Evolutionary conservation across 495 filamentous ascomycete species (phyloP), one percentile per base, ranked within the genome.

Genomic region (Neurospora intermedia): DNA sequence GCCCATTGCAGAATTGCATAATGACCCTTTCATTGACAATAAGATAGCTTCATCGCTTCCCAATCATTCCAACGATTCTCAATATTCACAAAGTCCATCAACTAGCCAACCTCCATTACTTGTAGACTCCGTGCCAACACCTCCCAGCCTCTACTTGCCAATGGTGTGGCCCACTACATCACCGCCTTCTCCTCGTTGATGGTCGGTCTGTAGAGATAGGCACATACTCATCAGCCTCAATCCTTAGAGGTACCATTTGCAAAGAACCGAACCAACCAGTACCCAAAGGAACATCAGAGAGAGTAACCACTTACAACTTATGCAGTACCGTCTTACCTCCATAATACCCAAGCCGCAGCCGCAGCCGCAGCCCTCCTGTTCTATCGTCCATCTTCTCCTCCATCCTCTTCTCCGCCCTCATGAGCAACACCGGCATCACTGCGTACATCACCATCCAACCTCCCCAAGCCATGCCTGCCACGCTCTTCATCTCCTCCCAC

Each of bases 401-500:
- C 70, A 43, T 69, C 39, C 13, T 45, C 18, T 46, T 23, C 73
- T 76, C 75, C 20, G 73, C 23, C 4, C 20, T 41, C 75, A 76
- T 76, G 54, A 69, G 27, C 20, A 45, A 13, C 23, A 35, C 35
- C 38, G 73, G 73, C 70, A 76, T 73, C 39, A 71, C 8, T 15
- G 43, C 35, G 43, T 71, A 75, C 42, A 62, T 71, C 18, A 20
- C 54, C 18, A 73, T 41, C 72, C 66, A 18, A 13, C 62, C 69
- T 42, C 71, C 46, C 70, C 11, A 18, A 41, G 43, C 70, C 35
- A 43, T 43, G 41, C 74, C 27, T 23, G 16, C 69, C 71, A 71
- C 48, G 62, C 43, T 69, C 41, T 31, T 16, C 9, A 70, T 27
- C 45, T 15, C 70, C 72, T 69, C 35, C 41, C 70, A 59, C 69